A percentile compares a stretch with the other conserved stretches of the same genome.
Conservation (phyloP, 2,329 filamentous ascomycete genomes). For the Alternaria triticina region DNA sequence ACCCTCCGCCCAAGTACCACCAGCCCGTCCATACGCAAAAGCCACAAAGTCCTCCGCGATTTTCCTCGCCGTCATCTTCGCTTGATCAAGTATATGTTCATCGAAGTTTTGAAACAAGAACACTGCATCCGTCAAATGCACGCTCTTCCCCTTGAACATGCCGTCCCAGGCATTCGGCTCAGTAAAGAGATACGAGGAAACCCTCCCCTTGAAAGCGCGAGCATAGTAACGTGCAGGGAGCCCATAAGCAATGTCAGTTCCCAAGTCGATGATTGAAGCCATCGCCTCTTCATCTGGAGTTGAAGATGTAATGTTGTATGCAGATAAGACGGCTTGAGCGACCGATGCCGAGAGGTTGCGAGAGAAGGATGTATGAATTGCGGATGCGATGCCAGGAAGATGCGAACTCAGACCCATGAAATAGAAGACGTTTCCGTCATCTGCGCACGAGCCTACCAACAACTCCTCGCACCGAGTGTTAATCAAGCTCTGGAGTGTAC, state of each 20-base stretch:
- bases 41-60: slow-evolving; percentile 26
- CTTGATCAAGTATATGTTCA: slow-evolving; percentile 9
- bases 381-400: slow-evolving; percentile 26
- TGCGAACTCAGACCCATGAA: slow-evolving; percentile 25
- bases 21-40: slow-evolving; percentile 26
- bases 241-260: slow-evolving; percentile 54
- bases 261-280: slow-evolving; percentile 47
- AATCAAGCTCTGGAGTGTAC: background rate
- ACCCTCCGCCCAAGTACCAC: slow-evolving; percentile 2
- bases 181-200: slow-evolving; percentile 30
- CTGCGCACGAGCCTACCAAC: slow-evolving; percentile 54
- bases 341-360: slow-evolving; percentile 22
- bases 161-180: slow-evolving; percentile 37
- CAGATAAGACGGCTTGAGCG: slow-evolving; percentile 33
- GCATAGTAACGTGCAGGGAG: slow-evolving; percentile 50
- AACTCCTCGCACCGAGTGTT: slow-evolving; percentile 52
- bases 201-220: slow-evolving; percentile 22
- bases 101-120: slow-evolving; percentile 38
- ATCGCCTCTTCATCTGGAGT: slow-evolving; percentile 49
- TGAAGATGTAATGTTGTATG: slow-evolving; percentile 47
- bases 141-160: slow-evolving; percentile 24
- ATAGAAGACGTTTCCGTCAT: slow-evolving; percentile 46
- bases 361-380: slow-evolving; percentile 37
- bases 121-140: slow-evolving; percentile 36
- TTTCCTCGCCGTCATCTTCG: slow-evolving; percentile 6